Conservation (phyloP, 305 asterid species). For the Fraxinus floribunda region DNA sequence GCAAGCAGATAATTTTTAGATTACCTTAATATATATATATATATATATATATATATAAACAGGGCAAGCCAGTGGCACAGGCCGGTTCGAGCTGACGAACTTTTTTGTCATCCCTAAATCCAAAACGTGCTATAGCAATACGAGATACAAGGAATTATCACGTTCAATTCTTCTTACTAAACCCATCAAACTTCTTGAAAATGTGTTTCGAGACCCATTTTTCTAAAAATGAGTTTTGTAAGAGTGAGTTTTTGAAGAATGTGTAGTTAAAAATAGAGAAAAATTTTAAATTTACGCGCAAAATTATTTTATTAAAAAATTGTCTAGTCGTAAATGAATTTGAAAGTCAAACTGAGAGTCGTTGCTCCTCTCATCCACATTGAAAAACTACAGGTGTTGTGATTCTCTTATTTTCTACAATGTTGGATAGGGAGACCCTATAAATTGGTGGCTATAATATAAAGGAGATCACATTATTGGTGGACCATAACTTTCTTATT, state of each 20-base stretch:
- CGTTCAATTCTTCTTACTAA: background rate
- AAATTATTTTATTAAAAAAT: too few species aligned
- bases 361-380: conserved; percentile 18
- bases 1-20: too few species aligned
- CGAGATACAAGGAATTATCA: background rate
- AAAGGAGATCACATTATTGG: conserved; percentile 20
- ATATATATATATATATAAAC: too few species aligned
- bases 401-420: conserved; percentile 15
- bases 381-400: background rate
- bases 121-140: background rate
- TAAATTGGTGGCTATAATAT: conserved; percentile 15
- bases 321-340: background rate
- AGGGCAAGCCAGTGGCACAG: too few species aligned
- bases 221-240: too few species aligned
- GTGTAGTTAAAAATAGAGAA: too few species aligned
- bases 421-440: background rate
- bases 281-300: background rate
- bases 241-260: background rate
- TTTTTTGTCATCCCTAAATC: too few species aligned
- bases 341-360: background rate
- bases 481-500: conserved; percentile 29
- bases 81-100: too few species aligned
- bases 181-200: background rate
- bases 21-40: too few species aligned
- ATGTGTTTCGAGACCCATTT: background rate